A percentile compares a stretch with the other conserved stretches of the same genome.
Evolutionary conservation across 257 asterid genomes (phyloP).

Genomic region (Paraleonurus japonicus): DNA sequence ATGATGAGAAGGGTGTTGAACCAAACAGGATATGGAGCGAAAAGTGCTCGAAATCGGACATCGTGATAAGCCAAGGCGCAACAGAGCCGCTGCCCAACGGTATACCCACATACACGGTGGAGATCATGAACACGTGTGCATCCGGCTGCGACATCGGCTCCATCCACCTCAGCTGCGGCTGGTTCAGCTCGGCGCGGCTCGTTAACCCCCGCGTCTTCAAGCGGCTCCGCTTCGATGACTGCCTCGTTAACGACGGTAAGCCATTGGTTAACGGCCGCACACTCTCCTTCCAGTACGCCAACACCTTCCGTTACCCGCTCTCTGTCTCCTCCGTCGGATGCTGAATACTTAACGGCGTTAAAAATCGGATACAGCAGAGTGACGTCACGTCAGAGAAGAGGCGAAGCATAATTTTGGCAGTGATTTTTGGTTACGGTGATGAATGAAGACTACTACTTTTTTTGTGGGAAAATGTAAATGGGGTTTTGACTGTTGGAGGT

Average conservation of each 20-base stretch:
- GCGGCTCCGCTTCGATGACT: conserved; percentile 64
- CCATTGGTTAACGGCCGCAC: conserved; percentile 62
- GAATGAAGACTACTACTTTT: not conserved
- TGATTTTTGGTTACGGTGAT: conserved; percentile 5
- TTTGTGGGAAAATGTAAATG: conserved; percentile 29
- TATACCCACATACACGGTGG: conserved; percentile 86
- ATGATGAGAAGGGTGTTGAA: conserved; percentile 39
- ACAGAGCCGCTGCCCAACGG: conserved; percentile 79
- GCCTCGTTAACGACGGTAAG: conserved; percentile 76
- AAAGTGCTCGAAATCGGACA: conserved; percentile 69
- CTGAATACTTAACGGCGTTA: conserved; percentile 28
- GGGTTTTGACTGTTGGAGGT: conserved; percentile 22
- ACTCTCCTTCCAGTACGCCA: conserved; percentile 77
- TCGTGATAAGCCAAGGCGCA: conserved; percentile 71
- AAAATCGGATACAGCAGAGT: conserved; percentile 9
- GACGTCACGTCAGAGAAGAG: not conserved
- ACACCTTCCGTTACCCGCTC: conserved; percentile 64
- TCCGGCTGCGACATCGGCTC: conserved; percentile 58
- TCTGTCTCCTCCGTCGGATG: conserved; percentile 65
- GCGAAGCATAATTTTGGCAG: not conserved
- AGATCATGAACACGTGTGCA: conserved; percentile 67
- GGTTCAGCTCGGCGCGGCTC: conserved; percentile 92
- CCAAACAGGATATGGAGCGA: conserved; percentile 81
- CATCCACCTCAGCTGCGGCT: conserved; percentile 77
- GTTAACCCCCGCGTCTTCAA: conserved; percentile 74